Evolutionary conservation across 805 yeast genomes (phyloP).

Genomic region (Spathaspora sp.): DNA sequence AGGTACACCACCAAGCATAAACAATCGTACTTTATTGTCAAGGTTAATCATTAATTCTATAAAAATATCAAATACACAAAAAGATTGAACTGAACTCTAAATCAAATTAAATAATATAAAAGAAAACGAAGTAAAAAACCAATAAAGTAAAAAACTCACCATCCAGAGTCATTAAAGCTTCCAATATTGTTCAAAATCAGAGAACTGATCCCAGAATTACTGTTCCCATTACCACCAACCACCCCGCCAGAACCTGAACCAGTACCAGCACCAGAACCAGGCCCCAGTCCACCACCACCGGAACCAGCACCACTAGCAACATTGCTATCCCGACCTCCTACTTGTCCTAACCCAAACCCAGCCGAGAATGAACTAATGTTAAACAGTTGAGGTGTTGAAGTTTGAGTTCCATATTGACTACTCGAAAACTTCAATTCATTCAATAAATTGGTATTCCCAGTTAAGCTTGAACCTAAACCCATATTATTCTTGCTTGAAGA

Average conservation of each 20-base stretch:
- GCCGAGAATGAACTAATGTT: not conserved
- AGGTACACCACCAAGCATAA: no score
- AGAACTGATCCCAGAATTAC: not conserved
- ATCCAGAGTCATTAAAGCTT: constrained; percentile 3
- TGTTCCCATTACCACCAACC: not conserved
- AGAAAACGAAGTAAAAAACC: not conserved
- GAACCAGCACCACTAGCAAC: not conserved
- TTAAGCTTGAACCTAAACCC: not conserved
- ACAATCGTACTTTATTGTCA: not conserved
- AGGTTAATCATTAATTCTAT: not conserved
- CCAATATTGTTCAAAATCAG: constrained; percentile 2
- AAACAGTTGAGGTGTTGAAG: not conserved
- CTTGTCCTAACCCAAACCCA: not conserved
- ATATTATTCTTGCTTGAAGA: not conserved
- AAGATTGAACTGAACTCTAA: not conserved
- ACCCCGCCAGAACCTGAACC: not conserved
- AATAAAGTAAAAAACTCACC: not conserved
- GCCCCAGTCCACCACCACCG: not conserved
- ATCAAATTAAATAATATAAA: not conserved
- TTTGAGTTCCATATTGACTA: constrained; percentile 1
- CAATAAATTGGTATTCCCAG: not conserved
- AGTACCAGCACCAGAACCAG: not conserved
- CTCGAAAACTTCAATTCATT: constrained; percentile 1
- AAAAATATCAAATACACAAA: not conserved
- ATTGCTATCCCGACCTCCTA: not conserved